A percentile compares a stretch with the other conserved stretches of the same genome.
These are phyloP conservation scores for Cytospora leucostoma DNA, from an alignment of 2,329 filamentous ascomycete genomes.

Conservation along the genomic window DNA sequence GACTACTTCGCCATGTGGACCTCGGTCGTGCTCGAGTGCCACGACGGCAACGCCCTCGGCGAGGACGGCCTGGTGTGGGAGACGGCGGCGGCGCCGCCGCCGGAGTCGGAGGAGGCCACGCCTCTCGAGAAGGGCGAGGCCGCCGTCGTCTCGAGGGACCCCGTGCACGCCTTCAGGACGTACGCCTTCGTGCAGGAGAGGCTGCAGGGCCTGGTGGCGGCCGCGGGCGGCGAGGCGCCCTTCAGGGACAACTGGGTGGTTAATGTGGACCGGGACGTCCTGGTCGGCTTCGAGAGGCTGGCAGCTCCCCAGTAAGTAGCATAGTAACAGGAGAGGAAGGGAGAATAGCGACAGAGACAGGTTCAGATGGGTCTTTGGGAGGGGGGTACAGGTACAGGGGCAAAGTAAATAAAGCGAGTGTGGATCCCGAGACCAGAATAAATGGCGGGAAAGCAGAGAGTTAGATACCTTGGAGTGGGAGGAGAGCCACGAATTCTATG, in stretches of 20 bases:
- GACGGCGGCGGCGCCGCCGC: conserved; percentile 35
- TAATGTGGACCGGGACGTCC: conserved; percentile 75
- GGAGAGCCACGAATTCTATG: conserved; percentile 14
- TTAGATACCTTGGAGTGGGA: conserved; percentile 17
- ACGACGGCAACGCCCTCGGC: conserved; percentile 57
- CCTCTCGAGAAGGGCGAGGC: conserved; percentile 56
- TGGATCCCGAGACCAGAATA: no score
- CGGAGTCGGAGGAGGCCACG: conserved; percentile 57
- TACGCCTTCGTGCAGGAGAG: conserved; percentile 65
- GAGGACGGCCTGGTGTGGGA: conserved; percentile 55
- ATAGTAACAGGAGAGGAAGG: background rate
- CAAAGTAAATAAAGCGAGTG: background rate
- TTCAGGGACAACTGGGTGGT: conserved; percentile 70
- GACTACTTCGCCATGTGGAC: conserved; percentile 78
- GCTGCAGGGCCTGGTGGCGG: conserved; percentile 59
- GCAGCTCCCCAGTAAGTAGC: background rate
- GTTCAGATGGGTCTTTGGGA: background rate
- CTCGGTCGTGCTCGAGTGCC: conserved; percentile 65
- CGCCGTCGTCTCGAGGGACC: conserved; percentile 59
- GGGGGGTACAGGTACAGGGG: background rate
- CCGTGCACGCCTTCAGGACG: conserved; percentile 66
- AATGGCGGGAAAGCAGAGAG: background rate
- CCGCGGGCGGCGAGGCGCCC: conserved; percentile 62
- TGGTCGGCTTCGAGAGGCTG: conserved; percentile 61
- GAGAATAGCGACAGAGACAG: background rate